Evolutionary conservation across 192 early-diverging fungal species (phyloP).

Genomic region (Backusella circina): DNA sequence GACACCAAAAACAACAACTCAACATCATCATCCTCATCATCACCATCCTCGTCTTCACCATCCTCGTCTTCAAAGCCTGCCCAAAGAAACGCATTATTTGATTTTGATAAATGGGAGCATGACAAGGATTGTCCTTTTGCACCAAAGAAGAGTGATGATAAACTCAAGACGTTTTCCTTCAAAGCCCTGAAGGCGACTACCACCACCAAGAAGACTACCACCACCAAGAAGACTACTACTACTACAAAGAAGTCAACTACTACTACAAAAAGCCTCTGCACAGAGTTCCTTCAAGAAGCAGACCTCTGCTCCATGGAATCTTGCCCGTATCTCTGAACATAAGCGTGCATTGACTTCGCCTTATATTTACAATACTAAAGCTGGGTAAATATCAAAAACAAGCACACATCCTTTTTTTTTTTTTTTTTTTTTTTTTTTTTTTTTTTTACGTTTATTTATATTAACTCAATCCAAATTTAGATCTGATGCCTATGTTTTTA

Average conservation of each 20-base stretch:
- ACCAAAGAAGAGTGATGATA: neutral
- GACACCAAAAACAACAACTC: neutral
- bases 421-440: too few relatives aligned
- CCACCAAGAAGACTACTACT: neutral
- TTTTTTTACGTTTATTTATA: too few relatives aligned
- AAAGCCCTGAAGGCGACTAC: neutral
- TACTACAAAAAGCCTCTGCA: conserved; percentile 30
- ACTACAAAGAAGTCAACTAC: neutral
- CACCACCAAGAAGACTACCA: neutral
- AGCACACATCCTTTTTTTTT: too few relatives aligned
- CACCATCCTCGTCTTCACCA: neutral
- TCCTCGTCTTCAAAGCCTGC: neutral
- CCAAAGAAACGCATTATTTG: neutral
- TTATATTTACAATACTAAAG: conserved; percentile 18
- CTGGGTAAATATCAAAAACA: conserved; percentile 13
- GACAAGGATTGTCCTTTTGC: conserved; percentile 4
- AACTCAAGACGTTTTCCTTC: neutral
- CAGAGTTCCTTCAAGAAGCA: conserved; percentile 55
- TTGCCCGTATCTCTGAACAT: conserved; percentile 80
- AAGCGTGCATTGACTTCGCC: conserved; percentile 11
- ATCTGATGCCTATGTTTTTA: conserved; percentile 51
- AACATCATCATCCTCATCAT: neutral
- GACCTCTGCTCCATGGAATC: conserved; percentile 75
- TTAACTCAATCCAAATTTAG: neutral
- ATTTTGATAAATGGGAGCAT: neutral